Conservation (phyloP, 164 flowering plant genomes). For the Warburgia ugandensis region DNA sequence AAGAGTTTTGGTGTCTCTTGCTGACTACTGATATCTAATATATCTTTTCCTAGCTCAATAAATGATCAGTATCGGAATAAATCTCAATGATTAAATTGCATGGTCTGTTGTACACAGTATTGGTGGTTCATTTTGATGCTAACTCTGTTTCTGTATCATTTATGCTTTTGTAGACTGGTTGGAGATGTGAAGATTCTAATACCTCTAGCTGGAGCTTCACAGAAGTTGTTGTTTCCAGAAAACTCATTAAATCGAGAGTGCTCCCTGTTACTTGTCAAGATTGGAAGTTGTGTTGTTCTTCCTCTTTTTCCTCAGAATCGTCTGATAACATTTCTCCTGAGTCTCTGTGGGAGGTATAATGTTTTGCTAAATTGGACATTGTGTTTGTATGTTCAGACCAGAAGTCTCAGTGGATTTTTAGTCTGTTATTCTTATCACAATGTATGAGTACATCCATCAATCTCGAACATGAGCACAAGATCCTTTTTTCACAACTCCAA, state of each 20-base stretch:
- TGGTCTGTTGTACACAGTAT: too few species aligned
- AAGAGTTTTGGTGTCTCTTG: too few species aligned
- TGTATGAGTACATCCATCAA: too few species aligned
- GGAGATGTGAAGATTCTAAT: conserved; percentile 40
- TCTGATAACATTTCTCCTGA: conserved; percentile 54
- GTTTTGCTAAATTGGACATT: not conserved
- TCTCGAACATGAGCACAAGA: too few species aligned
- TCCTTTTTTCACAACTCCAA: too few species aligned
- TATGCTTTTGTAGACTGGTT: conserved; percentile 17
- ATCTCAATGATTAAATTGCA: too few species aligned
- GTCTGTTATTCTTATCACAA: not conserved
- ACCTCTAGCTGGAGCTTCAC: conserved; percentile 20
- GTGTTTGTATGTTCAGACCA: not conserved
- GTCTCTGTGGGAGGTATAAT: conserved; percentile 85
- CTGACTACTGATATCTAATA: too few species aligned
- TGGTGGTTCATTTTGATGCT: too few species aligned
- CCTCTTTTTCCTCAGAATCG: conserved; percentile 37
- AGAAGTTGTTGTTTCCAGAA: conserved; percentile 27
- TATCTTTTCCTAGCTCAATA: too few species aligned
- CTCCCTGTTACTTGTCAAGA: conserved; percentile 28
- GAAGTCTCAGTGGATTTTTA: not conserved
- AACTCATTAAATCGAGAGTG: conserved; percentile 22
- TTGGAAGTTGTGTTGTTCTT: conserved; percentile 46
- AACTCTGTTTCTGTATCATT: conserved; percentile 4
- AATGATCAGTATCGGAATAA: too few species aligned